Evolutionary conservation across 2,329 filamentous ascomycete genomes (phyloP).

Genomic region (Orbilia oligospora): DNA sequence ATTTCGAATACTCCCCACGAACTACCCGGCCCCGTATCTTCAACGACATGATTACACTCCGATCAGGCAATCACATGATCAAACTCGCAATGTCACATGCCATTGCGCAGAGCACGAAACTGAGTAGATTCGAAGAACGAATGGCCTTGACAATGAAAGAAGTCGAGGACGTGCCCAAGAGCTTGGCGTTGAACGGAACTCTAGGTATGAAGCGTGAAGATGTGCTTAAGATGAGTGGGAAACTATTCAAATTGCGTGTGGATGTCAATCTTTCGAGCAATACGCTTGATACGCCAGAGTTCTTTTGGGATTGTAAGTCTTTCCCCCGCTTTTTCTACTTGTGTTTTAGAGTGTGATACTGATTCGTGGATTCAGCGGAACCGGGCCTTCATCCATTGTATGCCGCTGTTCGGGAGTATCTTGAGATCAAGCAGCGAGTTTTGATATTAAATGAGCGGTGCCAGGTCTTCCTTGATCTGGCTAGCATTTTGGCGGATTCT

Average conservation of each 20-base stretch:
- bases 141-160: constrained; percentile 96
- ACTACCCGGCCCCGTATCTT: constrained; percentile 86
- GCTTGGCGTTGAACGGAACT: constrained; percentile 87
- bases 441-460: constrained; percentile 98
- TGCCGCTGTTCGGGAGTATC: constrained; percentile 92
- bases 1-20: constrained; percentile 93
- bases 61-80: constrained; percentile 98
- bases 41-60: constrained; percentile 98
- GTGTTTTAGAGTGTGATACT: background rate
- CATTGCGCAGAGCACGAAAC: constrained; percentile 95
- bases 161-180: constrained; percentile 91
- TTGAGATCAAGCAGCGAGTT: constrained; percentile 96
- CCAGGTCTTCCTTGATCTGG: constrained; percentile 93
- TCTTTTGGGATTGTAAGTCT: constrained; percentile 86
- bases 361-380: constrained; percentile 72
- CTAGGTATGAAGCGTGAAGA: constrained; percentile 92
- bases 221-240: constrained; percentile 90
- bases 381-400: constrained; percentile 95
- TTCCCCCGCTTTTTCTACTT: background rate
- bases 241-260: constrained; percentile 91
- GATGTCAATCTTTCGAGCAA: constrained; percentile 92
- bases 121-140: constrained; percentile 94
- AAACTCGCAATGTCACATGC: constrained; percentile 98
- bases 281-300: constrained; percentile 94
- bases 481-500: constrained; percentile 92